Evolutionary conservation across 805 yeast genomes (phyloP).

Genomic region (Huiozyma sinensis): DNA sequence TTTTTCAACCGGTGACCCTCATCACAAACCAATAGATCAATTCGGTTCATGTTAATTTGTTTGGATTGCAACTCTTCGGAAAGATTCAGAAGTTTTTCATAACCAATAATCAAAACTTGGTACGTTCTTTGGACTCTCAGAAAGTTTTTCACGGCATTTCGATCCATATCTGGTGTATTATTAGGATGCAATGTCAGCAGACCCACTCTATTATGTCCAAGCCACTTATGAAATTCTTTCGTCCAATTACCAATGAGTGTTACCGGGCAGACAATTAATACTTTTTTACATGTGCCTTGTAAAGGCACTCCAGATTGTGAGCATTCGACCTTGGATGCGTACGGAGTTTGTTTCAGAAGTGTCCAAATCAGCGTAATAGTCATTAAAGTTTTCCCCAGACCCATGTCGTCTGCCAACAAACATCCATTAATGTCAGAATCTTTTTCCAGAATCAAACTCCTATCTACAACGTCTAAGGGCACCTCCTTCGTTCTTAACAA

Average conservation of each 20-base stretch:
- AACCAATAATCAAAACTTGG: slow-evolving; percentile 78
- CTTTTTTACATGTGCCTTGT: slow-evolving; percentile 38
- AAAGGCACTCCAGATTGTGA: slow-evolving; percentile 27
- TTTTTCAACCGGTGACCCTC: slow-evolving; percentile 91
- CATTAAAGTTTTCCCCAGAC: slow-evolving; percentile 82
- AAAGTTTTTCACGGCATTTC: slow-evolving; percentile 47
- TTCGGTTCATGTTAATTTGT: slow-evolving; percentile 14
- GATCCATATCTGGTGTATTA: slow-evolving; percentile 43
- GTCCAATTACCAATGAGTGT: slow-evolving; percentile 83
- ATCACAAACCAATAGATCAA: slow-evolving; percentile 79
- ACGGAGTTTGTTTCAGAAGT: slow-evolving; percentile 55
- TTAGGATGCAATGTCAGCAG: slow-evolving; percentile 49
- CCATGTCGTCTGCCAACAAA: slow-evolving; percentile 94
- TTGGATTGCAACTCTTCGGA: slow-evolving; percentile 39
- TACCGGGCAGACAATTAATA: slow-evolving; percentile 83
- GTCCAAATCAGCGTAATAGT: slow-evolving; percentile 83
- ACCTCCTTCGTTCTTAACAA: slow-evolving; percentile 25
- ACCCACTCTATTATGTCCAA: slow-evolving; percentile 52
- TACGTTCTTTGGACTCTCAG: slow-evolving; percentile 54
- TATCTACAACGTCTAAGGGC: slow-evolving; percentile 3
- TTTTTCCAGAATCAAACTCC: slow-evolving; percentile 12
- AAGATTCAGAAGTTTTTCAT: slow-evolving; percentile 62
- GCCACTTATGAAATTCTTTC: slow-evolving; percentile 82
- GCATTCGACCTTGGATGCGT: slow-evolving; percentile 26
- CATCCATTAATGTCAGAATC: slow-evolving; percentile 46